Conservation (phyloP, 164 flowering plant species). For the Nymphaea thermarum region DNA sequence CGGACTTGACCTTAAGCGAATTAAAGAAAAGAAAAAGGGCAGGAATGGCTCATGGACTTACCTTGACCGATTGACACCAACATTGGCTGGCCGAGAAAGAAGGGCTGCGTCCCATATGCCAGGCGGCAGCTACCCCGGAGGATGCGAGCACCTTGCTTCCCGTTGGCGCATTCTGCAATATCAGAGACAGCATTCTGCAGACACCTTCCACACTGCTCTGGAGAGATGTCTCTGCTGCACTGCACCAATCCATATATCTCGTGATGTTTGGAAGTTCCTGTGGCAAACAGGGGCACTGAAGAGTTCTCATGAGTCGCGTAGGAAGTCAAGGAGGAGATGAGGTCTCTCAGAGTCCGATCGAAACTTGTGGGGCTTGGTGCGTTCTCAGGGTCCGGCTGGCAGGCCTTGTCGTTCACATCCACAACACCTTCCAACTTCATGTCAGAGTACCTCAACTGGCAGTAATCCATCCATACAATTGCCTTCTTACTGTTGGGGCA, state of each 20-base stretch:
- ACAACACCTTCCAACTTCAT: conserved; percentile 4
- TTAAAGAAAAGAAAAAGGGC: not conserved
- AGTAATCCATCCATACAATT: conserved; percentile 12
- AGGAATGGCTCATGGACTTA: conserved; percentile 5
- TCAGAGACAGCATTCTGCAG: not conserved
- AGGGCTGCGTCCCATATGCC: conserved; percentile 6
- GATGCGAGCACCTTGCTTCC: conserved; percentile 3
- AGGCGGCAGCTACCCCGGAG: conserved; percentile 2
- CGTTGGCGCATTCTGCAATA: not conserved
- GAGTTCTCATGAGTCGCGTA: too few relatives aligned
- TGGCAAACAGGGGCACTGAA: too few relatives aligned
- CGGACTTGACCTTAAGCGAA: too few relatives aligned
- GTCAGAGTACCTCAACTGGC: conserved; percentile 24
- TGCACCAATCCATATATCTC: conserved; percentile 8
- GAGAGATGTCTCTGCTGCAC: conserved; percentile 14
- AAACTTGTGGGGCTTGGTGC: too few relatives aligned
- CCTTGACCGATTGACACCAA: conserved; percentile 15
- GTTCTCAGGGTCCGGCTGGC: too few relatives aligned
- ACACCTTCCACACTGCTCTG: conserved; percentile 1
- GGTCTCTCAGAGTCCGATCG: too few relatives aligned
- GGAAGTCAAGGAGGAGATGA: too few relatives aligned
- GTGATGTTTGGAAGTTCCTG: too few relatives aligned
- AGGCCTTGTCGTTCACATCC: not conserved
- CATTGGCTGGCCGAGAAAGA: not conserved
- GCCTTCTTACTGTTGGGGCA: conserved; percentile 17